Evolutionary conservation across 306 rosid genomes (phyloP).

Genomic region (Cicer judaicum): DNA sequence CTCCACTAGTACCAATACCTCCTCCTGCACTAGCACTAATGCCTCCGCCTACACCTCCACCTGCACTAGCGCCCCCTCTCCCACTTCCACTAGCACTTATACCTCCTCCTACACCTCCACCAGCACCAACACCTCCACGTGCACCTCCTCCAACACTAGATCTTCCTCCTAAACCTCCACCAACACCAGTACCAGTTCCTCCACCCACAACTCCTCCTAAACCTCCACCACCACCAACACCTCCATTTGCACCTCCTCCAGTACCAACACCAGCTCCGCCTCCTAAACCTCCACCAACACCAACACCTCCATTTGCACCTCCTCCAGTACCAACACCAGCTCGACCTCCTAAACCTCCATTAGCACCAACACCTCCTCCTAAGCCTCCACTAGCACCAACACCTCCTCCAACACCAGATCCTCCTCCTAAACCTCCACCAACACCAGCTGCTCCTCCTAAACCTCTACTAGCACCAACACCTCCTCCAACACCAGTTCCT

Average conservation of each 20-base stretch:
- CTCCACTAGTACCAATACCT: background rate
- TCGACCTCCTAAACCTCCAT: background rate
- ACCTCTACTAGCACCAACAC: background rate
- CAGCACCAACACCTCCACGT: background rate
- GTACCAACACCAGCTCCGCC: background rate
- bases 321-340: background rate
- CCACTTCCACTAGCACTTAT: too few relatives aligned
- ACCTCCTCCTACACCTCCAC: background rate
- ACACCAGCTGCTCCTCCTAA: too few relatives aligned
- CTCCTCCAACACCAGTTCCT: background rate
- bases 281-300: background rate
- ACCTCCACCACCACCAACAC: background rate
- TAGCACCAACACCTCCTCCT: background rate
- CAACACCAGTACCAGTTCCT: background rate
- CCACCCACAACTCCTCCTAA: background rate
- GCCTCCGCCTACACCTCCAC: background rate
- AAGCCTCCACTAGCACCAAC: too few relatives aligned
- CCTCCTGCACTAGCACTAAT: background rate
- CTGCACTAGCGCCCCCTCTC: background rate
- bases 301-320: background rate
- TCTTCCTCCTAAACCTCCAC: background rate
- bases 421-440: background rate
- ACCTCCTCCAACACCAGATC: background rate
- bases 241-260: background rate
- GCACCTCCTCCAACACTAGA: background rate